Base-by-base conservation (phyloP, 2,329 filamentous ascomycete genomes). In the Cryphonectria naterciae region DNA sequence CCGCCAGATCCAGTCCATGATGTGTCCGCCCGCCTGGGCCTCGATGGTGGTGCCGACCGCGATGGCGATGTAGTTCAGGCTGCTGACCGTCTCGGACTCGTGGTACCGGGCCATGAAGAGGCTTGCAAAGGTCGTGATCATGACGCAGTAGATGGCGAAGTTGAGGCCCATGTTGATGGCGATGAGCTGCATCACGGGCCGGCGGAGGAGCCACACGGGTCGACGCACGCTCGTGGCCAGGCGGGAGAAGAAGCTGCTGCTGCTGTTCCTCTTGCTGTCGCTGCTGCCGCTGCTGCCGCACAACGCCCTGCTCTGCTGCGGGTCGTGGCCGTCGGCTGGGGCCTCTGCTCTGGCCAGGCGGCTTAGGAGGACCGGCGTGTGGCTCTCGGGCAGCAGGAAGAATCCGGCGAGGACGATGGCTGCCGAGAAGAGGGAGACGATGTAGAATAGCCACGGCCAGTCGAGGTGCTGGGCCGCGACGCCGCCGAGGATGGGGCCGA, bases 401-500 rank as follows among this genome's bases (percentile, higher is more conserved):
- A 88, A 41, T 0, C 77, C 90, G 15, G 86, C 77, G 1, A 87
- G 52, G 71, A 90, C 86, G 43, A 92, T 85, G 4, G 86, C 70
- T 0, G 82, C 87, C 67, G 88, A 87, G 67, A 79, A 77, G 62
- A 92, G 90, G 1, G 87, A 87, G 2, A 89, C 88, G 0, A 89
- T 83, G 80, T 87, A 92, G 80, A 93, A 93, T 1, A 89, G 86
- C 91, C 91, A 93, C 41, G 88, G 85, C 91, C 91, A 93, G 5
- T 85, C 85, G 2, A 87, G 86, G 73, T 86, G 82, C 75, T 92
- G 80, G 0, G 89, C 83, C 32, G 92, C 89, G 75, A 90, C 88
- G 0, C 90, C 91, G 28, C 91, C 91, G 0, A 89, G 85, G 10
- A 93, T 89, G 0, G 91, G 91, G 0, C 91, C 91, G 1, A 92